Base-by-base conservation (phyloP, 371 early-diverging fungal species). In the Mortierella sp. region DNA sequence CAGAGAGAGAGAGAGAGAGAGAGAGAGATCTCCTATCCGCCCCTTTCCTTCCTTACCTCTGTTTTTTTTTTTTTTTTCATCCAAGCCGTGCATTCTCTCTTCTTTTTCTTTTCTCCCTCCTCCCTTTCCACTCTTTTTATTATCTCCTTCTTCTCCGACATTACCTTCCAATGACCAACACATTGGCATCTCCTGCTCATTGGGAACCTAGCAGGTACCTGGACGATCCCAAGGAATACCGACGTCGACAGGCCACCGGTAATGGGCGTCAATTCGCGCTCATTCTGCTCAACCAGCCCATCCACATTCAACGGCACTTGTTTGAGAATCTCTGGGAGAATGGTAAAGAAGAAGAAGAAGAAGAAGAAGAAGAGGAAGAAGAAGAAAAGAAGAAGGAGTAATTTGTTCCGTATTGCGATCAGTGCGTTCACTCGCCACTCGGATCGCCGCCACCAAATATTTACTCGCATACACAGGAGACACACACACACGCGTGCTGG, bases 261-360 rank as follows among this genome's bases (percentile, higher is more conserved):
- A 53, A 59, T 19, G 60, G 57, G 2, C 23, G 21, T 53, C 60
- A 64, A 6, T 83, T 83, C 62, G 86, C 84, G 3, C 81, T 90
- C 28, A 82, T 90, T 21, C 79, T 90, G 37, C 81, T 90, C 29
- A 90, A 90, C 81, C 89, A 89, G 50, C 89, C 89, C 26, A 70
- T 88, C 62, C 48, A 66, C 48, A 52, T 63, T 25, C 46, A 55
- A 7, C 60, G 80, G 25, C 29, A 46, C n/a, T 60, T 74, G 28
- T 82, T 89, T 47, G 62, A 83, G 28, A 66, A 68, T 25, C 48
- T 87, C 25, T 89, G 90, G 90, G 46, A 62, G 19, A 82, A 79
- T 52, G 86, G 86, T 86, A 72, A 55, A 50, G 59, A 51, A 46
- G 37, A 52, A 30, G 15, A 7, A 23, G 25, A 25, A 25, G 4